Percentiles rank a stretch among this genome's conserved stretches.
These are phyloP conservation scores for Amphichorda felina DNA, from an alignment of 2,329 filamentous ascomycete species.

Conservation along the genomic window DNA sequence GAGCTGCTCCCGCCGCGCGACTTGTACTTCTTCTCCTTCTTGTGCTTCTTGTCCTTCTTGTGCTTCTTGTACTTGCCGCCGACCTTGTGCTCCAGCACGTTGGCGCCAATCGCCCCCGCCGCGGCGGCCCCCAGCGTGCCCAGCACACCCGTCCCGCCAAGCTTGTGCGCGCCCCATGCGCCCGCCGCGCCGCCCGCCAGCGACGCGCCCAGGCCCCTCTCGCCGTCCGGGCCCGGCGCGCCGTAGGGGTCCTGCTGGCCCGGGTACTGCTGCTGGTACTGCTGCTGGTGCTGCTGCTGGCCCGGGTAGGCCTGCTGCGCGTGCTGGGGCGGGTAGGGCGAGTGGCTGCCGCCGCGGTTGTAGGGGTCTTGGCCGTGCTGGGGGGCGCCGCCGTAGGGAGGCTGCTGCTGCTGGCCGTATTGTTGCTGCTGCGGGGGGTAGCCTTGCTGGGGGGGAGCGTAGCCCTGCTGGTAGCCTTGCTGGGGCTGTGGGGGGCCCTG, in stretches of 20 bases:
- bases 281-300: conserved; percentile 4
- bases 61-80: conserved; percentile 18
- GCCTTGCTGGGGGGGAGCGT: not conserved
- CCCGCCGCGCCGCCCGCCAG: conserved; percentile 39
- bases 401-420: conserved; percentile 6
- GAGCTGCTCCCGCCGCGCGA: conserved; percentile 9
- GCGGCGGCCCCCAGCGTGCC: conserved; percentile 37
- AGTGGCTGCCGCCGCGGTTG: conserved; percentile 5
- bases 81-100: conserved; percentile 32
- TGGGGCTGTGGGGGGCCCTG: conserved; percentile 9
- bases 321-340: conserved; percentile 2
- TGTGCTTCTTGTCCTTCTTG: conserved; percentile 17
- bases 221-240: conserved; percentile 20
- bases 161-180: conserved; percentile 40
- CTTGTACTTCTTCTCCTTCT: conserved; percentile 6
- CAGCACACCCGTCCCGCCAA: conserved; percentile 35
- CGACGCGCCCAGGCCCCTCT: conserved; percentile 44
- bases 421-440: conserved; percentile 3
- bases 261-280: conserved; percentile 5
- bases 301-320: conserved; percentile 3
- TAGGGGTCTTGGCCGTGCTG: conserved; percentile 4
- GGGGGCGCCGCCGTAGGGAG: conserved; percentile 1
- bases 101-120: conserved; percentile 43
- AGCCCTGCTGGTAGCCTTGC: conserved; percentile 7
- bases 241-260: conserved; percentile 8